Evolutionary conservation across 139 green algal genomes (phyloP).

Genomic region (Volvox africanus): DNA sequence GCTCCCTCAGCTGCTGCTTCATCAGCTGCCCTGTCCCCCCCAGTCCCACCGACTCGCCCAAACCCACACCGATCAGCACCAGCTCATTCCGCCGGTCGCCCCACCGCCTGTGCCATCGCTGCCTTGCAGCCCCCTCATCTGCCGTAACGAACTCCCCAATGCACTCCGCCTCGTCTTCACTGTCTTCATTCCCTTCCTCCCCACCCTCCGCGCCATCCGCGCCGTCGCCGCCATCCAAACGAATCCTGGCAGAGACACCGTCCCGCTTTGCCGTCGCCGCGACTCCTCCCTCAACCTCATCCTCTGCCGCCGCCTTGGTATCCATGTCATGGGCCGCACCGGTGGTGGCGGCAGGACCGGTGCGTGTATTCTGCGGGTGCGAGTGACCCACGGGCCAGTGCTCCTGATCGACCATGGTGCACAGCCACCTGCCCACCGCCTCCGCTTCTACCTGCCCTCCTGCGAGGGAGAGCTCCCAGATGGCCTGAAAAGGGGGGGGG

Average conservation of each 20-base stretch:
- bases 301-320: too few species aligned
- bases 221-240: too few species aligned
- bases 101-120: conserved; percentile 19
- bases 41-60: not conserved
- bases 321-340: too few species aligned
- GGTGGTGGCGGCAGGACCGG: too few species aligned
- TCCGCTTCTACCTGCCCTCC: conserved; percentile 24
- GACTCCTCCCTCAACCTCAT: too few species aligned
- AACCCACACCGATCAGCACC: conserved; percentile 16
- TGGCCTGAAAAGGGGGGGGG: conserved; percentile 19
- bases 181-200: not conserved
- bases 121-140: too few species aligned
- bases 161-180: not conserved
- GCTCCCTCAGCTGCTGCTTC: not conserved
- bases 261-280: not conserved
- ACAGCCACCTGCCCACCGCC: conserved; percentile 40
- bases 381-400: conserved; percentile 14
- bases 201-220: not conserved
- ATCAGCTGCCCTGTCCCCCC: too few species aligned
- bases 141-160: too few species aligned
- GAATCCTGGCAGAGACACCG: not conserved
- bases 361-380: too few species aligned
- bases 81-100: conserved; percentile 9
- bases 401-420: conserved; percentile 34
- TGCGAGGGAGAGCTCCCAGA: conserved; percentile 40